A percentile compares a stretch with the other conserved stretches of the same genome.
These are phyloP conservation scores for Aspergillus ibericus DNA, from an alignment of 2,329 filamentous ascomycete species.

Conservation along the genomic window DNA sequence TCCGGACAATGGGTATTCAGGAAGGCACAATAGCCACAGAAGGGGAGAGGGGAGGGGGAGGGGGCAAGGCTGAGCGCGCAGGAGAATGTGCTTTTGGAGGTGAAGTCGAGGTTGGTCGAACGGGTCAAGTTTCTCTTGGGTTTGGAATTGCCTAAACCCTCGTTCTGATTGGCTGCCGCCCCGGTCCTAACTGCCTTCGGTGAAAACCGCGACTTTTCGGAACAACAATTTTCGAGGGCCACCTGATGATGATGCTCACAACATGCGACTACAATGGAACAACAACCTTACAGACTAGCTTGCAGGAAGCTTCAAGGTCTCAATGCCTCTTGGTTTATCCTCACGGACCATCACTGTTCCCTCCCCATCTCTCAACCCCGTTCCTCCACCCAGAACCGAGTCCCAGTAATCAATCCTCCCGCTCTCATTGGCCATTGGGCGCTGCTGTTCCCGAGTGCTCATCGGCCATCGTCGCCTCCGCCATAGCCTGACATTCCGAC, in stretches of 20 bases:
- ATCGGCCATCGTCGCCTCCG: constrained; percentile 8
- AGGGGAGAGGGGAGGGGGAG: constrained; percentile 29
- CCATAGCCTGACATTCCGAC: constrained; percentile 31
- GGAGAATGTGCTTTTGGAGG: constrained; percentile 35
- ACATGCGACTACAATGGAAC: not conserved
- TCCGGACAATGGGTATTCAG: constrained; percentile 36
- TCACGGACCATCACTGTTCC: not conserved
- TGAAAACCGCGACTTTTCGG: constrained; percentile 41
- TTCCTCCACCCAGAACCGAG: not conserved
- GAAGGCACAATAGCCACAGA: constrained; percentile 34
- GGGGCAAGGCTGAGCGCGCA: constrained; percentile 27
- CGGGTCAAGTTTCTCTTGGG: constrained; percentile 37
- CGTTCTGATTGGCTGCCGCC: constrained; percentile 36
- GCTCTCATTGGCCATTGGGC: constrained; percentile 4
- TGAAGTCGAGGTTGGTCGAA: constrained; percentile 39
- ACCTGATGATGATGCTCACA: not conserved
- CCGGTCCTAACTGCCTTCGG: constrained; percentile 32
- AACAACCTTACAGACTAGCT: not conserved
- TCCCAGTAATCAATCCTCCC: not conserved
- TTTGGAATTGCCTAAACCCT: constrained; percentile 39
- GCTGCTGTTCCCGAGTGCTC: not conserved
- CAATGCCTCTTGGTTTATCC: too few species aligned
- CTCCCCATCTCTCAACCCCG: not conserved
- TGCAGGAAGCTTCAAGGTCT: not conserved
- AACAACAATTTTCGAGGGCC: constrained; percentile 25